These are phyloP conservation scores for Tuber melanosporum DNA, from an alignment of 495 filamentous ascomycete genomes.

Conservation along the genomic window DNA sequence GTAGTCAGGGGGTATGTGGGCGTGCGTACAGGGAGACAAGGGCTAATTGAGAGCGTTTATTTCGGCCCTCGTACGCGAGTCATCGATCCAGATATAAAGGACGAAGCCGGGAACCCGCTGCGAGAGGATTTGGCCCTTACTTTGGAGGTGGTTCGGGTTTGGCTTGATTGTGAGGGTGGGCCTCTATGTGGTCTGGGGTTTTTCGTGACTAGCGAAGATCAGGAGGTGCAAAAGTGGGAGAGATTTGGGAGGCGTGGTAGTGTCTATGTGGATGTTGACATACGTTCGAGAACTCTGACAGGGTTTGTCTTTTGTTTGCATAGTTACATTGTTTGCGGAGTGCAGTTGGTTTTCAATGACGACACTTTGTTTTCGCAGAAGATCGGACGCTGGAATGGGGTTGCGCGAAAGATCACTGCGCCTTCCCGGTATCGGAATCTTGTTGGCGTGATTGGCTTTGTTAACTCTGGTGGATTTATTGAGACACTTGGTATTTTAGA, in stretches of 20 bases:
- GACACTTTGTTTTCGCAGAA: conserved; percentile 20
- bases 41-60: conserved; percentile 38
- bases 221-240: conserved; percentile 9
- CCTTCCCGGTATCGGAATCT: conserved; percentile 31
- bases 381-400: conserved; percentile 39
- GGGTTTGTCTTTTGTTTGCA: conserved; percentile 42
- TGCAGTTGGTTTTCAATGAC: conserved; percentile 38
- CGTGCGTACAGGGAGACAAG: conserved; percentile 35
- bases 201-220: conserved; percentile 14
- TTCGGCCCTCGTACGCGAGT: conserved; percentile 24
- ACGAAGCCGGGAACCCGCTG: conserved; percentile 6
- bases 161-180: conserved; percentile 37
- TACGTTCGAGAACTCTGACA: conserved; percentile 23
- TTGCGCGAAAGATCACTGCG: conserved; percentile 35
- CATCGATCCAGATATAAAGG: conserved; percentile 9
- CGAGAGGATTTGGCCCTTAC: conserved; percentile 19
- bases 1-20: conserved; percentile 42
- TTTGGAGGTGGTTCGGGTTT: conserved; percentile 32
- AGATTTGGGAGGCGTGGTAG: conserved; percentile 37
- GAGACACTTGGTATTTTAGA: conserved; percentile 43
- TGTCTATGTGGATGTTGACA: conserved; percentile 18
- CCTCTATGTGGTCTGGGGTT: conserved; percentile 39
- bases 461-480: conserved; percentile 42
- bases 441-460: conserved; percentile 41
- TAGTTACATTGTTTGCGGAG: conserved; percentile 34